phyloP scores from a whole-genome alignment of 495 filamentous ascomycete genomes.

The Penicillium simplicissimum region DNA sequence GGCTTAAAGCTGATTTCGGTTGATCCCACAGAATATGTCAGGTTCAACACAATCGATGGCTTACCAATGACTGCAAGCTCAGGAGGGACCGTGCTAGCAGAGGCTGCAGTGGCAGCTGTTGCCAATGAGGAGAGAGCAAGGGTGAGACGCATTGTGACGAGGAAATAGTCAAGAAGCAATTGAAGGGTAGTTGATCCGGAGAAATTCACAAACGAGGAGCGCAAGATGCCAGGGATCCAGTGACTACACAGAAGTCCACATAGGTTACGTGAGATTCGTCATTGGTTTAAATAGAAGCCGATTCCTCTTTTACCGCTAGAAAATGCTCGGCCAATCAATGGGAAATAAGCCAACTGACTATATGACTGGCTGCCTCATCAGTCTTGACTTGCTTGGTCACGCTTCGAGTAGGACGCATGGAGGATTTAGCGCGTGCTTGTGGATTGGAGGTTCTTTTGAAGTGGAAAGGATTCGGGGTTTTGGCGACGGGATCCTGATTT shows the following conservation, averaged over 20 bases:
- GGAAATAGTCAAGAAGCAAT: neutral
- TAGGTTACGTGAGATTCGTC: neutral
- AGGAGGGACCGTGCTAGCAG: neutral
- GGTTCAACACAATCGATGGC: neutral
- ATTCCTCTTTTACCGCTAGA: neutral
- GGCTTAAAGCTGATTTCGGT: neutral
- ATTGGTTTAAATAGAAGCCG: neutral
- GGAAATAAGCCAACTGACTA: neutral
- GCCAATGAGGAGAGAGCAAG: neutral
- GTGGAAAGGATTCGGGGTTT: neutral
- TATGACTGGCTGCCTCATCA: neutral
- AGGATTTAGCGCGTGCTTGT: neutral
- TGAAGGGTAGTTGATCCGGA: neutral
- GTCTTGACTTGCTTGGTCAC: neutral
- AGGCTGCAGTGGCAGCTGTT: neutral
- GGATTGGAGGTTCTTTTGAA: neutral
- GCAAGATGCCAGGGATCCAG: neutral
- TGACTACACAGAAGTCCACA: neutral
- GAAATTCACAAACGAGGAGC: neutral
- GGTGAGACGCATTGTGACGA: neutral
- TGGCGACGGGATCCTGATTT: neutral
- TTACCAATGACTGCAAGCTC: neutral
- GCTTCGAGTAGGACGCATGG: neutral
- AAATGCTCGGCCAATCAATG: neutral
- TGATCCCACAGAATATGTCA: neutral